Conservation (phyloP, 441 rosid genomes). For the Arabidopsis lyrata region DNA sequence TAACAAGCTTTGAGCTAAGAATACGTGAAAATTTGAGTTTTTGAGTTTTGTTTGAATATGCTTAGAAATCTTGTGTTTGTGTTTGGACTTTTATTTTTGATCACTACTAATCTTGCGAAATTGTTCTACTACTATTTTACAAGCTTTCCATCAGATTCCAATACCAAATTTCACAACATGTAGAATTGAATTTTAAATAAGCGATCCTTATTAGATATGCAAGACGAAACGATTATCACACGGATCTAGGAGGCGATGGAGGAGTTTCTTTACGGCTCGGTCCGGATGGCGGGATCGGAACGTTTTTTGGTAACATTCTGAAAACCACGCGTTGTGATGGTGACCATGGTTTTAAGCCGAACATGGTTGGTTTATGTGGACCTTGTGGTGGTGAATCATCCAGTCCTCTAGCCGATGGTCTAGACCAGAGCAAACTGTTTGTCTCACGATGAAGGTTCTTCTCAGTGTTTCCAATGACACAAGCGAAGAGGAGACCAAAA, state of each 20-base stretch:
- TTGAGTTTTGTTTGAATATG: slow-evolving; percentile 1
- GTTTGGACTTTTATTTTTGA: background rate
- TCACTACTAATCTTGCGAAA: too few species aligned
- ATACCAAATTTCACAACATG: too few species aligned
- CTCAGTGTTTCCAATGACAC: slow-evolving; percentile 17
- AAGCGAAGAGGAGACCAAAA: slow-evolving; percentile 27
- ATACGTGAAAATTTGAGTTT: slow-evolving; percentile 6
- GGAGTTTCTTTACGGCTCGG: slow-evolving; percentile 25
- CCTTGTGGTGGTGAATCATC: background rate
- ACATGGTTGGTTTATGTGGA: background rate
- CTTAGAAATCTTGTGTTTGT: background rate
- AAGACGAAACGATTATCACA: background rate
- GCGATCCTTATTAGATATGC: too few species aligned
- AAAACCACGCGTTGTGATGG: slow-evolving; percentile 17
- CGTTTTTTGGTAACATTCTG: slow-evolving; percentile 29
- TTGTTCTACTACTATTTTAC: too few species aligned
- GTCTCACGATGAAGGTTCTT: slow-evolving; percentile 20
- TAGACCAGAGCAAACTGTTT: background rate
- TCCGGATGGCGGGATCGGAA: slow-evolving; percentile 22
- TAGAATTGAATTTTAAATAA: too few species aligned
- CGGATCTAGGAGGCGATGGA: background rate
- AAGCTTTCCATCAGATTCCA: too few species aligned
- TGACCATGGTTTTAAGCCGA: background rate
- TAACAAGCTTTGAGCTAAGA: slow-evolving; percentile 61
- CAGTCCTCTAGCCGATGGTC: background rate